Conservation (phyloP, 805 yeast genomes). For the Schizosaccharomyces osmophilus region DNA sequence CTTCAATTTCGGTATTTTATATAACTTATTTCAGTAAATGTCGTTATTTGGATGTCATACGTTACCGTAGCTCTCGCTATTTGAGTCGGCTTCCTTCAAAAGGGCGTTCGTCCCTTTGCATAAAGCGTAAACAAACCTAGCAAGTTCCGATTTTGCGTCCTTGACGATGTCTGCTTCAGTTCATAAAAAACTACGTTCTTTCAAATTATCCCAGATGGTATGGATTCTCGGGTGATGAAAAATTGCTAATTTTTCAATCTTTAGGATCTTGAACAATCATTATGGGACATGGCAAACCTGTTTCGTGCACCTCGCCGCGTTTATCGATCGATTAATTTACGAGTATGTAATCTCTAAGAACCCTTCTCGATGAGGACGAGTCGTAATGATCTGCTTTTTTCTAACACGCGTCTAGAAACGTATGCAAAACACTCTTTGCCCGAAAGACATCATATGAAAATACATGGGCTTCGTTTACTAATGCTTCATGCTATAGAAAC, state of each 20-base stretch:
- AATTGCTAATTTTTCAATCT: not conserved
- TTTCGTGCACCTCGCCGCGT: slow-evolving; percentile 57
- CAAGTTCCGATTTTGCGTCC: not conserved
- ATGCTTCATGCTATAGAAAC: not conserved
- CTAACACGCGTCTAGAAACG: not conserved
- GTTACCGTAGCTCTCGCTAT: too few species aligned
- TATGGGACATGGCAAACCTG: slow-evolving; percentile 67
- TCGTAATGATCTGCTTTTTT: not conserved
- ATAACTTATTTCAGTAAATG: too few species aligned
- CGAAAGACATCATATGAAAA: too few species aligned
- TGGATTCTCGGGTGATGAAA: not conserved
- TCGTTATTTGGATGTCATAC: too few species aligned
- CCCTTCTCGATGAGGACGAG: not conserved
- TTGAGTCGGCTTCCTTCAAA: too few species aligned
- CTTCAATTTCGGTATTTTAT: too few species aligned
- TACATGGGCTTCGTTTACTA: too few species aligned
- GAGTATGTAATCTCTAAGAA: slow-evolving; percentile 12
- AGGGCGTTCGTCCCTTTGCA: not conserved
- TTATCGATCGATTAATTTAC: slow-evolving; percentile 57
- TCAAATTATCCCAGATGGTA: not conserved
- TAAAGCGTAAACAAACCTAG: not conserved
- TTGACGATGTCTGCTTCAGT: not conserved
- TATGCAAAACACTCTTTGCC: not conserved
- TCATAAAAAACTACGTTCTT: not conserved
- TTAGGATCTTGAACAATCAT: slow-evolving; percentile 65